These are phyloP conservation scores for Polytrichum formosum DNA, from an alignment of 225 moss, liverwort and hornwort species.

Conservation along the genomic window DNA sequence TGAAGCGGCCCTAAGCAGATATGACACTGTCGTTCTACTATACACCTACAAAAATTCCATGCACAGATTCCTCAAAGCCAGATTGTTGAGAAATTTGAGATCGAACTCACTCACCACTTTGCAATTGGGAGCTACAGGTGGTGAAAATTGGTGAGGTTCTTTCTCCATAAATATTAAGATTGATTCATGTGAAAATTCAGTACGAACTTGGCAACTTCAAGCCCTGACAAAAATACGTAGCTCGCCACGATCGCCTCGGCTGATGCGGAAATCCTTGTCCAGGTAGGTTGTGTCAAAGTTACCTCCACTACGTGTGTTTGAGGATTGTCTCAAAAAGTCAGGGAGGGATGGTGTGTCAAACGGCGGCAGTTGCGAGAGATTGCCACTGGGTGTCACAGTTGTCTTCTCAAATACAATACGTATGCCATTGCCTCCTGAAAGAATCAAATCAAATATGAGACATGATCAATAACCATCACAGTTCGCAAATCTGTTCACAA, in stretches of 20 bases:
- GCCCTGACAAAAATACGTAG: constrained; percentile 87
- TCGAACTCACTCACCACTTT: no score
- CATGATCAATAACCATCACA: no score
- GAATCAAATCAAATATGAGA: background rate
- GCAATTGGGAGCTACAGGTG: no score
- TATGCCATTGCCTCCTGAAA: constrained; percentile 58
- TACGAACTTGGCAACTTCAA: constrained; percentile 2
- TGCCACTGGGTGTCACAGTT: constrained; percentile 51
- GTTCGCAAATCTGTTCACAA: no score
- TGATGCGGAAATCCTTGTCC: constrained; percentile 77
- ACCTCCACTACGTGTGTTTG: constrained; percentile 29
- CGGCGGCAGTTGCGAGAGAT: constrained; percentile 63
- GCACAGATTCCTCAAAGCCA: background rate
- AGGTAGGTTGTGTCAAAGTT: constrained; percentile 78
- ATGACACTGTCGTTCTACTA: no score
- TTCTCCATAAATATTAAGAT: no score
- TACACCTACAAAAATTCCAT: no score
- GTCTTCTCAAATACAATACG: constrained; percentile 71
- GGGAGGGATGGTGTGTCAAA: constrained; percentile 76
- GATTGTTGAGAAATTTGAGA: no score
- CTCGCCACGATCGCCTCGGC: constrained; percentile 93
- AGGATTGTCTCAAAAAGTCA: constrained; percentile 52
- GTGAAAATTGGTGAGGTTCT: no score
- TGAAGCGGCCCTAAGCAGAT: no score
- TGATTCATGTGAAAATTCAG: no score